A percentile compares a stretch with the other conserved stretches of the same genome.
phyloP scores from a whole-genome alignment of 768 basidiomycete genomes.

The Sarcodon aspratus region DNA sequence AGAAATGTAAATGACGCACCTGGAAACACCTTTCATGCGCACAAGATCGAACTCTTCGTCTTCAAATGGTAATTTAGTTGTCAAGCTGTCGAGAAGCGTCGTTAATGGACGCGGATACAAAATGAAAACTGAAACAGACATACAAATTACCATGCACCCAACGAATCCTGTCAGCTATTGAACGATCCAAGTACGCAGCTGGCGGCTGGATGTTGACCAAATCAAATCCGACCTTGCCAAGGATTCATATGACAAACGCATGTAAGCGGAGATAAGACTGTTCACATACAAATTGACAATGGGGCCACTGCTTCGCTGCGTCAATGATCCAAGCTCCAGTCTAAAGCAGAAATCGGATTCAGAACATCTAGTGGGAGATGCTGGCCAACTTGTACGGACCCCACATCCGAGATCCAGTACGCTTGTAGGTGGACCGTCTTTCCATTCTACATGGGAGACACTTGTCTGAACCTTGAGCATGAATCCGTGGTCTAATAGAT shows the following conservation, averaged over 20 bases:
- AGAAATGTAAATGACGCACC: conserved; percentile 34
- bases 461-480: conserved; percentile 31
- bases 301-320: conserved; percentile 60
- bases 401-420: conserved; percentile 68
- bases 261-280: not conserved
- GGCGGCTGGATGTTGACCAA: conserved; percentile 67
- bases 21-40: conserved; percentile 55
- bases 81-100: conserved; percentile 34
- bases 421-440: conserved; percentile 34
- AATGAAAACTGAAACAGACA: conserved; percentile 10
- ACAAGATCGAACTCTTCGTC: conserved; percentile 78
- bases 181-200: conserved; percentile 34
- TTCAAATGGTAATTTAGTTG: conserved; percentile 68
- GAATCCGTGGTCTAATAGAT: not conserved
- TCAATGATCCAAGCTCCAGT: conserved; percentile 64
- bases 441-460: conserved; percentile 49
- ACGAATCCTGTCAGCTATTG: conserved; percentile 43
- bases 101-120: not conserved
- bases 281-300: conserved; percentile 47
- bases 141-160: conserved; percentile 80
- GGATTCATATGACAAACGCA: not conserved
- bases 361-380: no score
- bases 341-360: conserved; percentile 18
- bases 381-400: conserved; percentile 26
- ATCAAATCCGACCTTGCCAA: conserved; percentile 61